Evolutionary conservation across 176 grass and related monocot genomes (phyloP).

Genomic region (Zoysia pacifica): DNA sequence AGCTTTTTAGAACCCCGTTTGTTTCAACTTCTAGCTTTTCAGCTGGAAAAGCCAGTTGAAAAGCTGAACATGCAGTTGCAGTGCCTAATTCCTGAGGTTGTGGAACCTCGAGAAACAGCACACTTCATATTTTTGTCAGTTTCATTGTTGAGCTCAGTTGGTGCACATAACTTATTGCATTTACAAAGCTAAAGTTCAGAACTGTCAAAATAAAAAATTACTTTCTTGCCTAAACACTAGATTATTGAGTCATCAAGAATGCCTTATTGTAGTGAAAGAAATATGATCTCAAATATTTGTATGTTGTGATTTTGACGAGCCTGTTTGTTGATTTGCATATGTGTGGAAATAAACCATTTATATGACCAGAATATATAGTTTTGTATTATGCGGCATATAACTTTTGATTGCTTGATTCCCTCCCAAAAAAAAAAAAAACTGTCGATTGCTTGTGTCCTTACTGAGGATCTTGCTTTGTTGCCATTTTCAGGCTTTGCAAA

Average conservation of each 20-base stretch:
- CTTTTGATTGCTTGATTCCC: constrained; percentile 14
- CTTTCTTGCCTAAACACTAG: neutral
- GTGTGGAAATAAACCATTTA: constrained; percentile 13
- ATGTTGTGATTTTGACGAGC: constrained; percentile 14
- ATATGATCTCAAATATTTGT: neutral
- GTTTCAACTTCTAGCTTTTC: too few species aligned
- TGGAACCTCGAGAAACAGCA: constrained; percentile 2
- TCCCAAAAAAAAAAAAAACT: neutral
- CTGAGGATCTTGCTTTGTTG: constrained; percentile 37
- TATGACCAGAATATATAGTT: constrained; percentile 8
- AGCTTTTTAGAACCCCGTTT: too few species aligned
- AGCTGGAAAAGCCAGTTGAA: too few species aligned
- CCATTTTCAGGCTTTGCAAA: constrained; percentile 78
- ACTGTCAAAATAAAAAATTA: constrained; percentile 1
- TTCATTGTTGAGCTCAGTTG: neutral
- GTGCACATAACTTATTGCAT: neutral
- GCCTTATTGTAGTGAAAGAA: neutral
- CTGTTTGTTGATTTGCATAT: constrained; percentile 20
- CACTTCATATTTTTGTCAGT: neutral
- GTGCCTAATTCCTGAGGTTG: neutral
- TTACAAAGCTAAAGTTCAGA: constrained; percentile 21
- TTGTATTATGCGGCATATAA: constrained; percentile 26
- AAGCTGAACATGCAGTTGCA: too few species aligned
- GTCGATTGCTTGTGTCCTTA: constrained; percentile 24
- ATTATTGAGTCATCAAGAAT: constrained; percentile 8